phyloP scores from a whole-genome alignment of 2,329 filamentous ascomycete genomes.

The Fonsecaea monophora region DNA sequence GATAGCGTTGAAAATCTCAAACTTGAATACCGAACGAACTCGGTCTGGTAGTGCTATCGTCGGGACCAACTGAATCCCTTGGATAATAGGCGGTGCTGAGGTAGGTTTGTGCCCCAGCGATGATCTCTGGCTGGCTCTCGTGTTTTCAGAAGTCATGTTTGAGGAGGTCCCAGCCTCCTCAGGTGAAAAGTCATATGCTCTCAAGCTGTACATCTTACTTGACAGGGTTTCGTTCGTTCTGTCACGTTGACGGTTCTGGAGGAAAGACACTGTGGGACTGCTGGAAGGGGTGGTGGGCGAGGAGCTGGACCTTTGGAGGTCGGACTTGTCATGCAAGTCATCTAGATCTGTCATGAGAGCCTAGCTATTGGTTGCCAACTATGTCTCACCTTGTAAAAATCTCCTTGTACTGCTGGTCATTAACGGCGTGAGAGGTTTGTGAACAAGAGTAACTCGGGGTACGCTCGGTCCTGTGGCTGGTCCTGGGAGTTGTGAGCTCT shows the following conservation, averaged over 20 bases:
- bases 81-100: slow-evolving; percentile 51
- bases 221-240: slow-evolving; percentile 2
- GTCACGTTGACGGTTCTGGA: slow-evolving; percentile 24
- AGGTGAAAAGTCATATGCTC: neutral
- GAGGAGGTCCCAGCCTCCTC: neutral
- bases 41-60: slow-evolving; percentile 70
- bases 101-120: neutral
- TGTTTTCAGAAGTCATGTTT: neutral
- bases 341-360: slow-evolving; percentile 19
- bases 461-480: neutral
- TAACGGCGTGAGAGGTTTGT: slow-evolving; percentile 12
- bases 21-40: slow-evolving; percentile 73
- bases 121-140: neutral
- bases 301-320: slow-evolving; percentile 28
- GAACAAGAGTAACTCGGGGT: slow-evolving; percentile 20
- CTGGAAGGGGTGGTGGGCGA: slow-evolving; percentile 28
- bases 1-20: slow-evolving; percentile 77
- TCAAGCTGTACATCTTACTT: neutral
- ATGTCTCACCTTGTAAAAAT: slow-evolving; percentile 12
- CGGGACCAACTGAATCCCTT: slow-evolving; percentile 67
- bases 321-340: slow-evolving; percentile 16
- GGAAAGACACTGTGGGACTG: slow-evolving; percentile 31
- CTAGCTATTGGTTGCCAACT: neutral
- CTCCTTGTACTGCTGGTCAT: slow-evolving; percentile 4
- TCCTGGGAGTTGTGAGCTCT: slow-evolving; percentile 6